phyloP scores from a whole-genome alignment of 306 rosid genomes.

The Trifolium repens region DNA sequence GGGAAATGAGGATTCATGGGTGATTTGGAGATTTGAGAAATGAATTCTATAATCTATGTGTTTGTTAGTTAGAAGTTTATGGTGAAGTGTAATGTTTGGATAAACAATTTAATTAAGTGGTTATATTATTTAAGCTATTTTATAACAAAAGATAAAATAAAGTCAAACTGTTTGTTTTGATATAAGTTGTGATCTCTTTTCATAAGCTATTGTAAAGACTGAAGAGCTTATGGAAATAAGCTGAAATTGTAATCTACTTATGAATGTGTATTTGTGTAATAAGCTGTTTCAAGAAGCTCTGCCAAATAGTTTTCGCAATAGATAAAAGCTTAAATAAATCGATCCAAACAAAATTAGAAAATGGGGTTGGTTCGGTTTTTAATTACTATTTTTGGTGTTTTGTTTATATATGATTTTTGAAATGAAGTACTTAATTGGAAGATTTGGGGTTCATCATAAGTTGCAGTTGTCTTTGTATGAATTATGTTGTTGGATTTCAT shows the following conservation, averaged over 20 bases:
- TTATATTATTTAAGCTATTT: neutral
- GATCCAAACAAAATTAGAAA: neutral
- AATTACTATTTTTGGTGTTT: constrained; percentile 1
- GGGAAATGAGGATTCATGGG: neutral
- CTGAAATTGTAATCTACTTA: neutral
- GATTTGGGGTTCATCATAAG: neutral
- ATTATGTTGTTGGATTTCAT: neutral
- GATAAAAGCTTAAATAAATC: neutral
- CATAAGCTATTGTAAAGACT: neutral
- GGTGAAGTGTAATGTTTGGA: neutral
- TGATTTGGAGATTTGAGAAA: neutral
- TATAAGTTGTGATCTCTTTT: neutral
- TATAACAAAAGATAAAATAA: neutral
- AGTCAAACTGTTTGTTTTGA: neutral
- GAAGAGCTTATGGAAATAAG: neutral
- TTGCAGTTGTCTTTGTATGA: neutral
- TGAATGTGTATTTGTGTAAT: neutral
- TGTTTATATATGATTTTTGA: neutral
- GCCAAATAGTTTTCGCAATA: neutral
- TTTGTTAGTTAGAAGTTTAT: constrained; percentile 13
- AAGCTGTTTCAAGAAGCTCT: neutral
- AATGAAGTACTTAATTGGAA: neutral
- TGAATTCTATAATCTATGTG: constrained; percentile 9
- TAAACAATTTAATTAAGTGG: neutral
- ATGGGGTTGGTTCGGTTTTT: neutral